Evolutionary conservation across 768 basidiomycete genomes (phyloP).

Genomic region (Pholiota microspora): DNA sequence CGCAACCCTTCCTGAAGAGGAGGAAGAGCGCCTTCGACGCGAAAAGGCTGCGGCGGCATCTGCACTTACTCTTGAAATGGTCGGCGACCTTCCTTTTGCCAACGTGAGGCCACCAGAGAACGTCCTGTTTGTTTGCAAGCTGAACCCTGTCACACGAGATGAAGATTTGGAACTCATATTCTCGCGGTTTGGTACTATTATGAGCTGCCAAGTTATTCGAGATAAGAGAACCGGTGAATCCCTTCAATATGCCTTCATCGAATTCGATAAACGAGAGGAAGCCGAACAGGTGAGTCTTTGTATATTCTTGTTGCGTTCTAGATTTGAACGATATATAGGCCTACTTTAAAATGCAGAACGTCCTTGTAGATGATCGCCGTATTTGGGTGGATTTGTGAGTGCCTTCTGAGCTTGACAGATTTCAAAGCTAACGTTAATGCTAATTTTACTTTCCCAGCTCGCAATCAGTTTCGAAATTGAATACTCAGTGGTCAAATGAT

Average conservation of each 20-base stretch:
- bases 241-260: slow-evolving; percentile 97
- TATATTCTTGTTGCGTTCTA: background rate
- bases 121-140: slow-evolving; percentile 97
- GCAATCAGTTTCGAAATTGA: slow-evolving; percentile 90
- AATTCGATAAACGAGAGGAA: slow-evolving; percentile 91
- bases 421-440: slow-evolving; percentile 15
- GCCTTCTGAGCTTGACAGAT: slow-evolving; percentile 1
- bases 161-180: slow-evolving; percentile 98
- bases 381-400: slow-evolving; percentile 99
- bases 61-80: slow-evolving; percentile 98
- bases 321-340: slow-evolving; percentile 47
- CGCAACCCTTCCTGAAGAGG: slow-evolving; percentile 79
- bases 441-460: slow-evolving; percentile 45
- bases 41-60: slow-evolving; percentile 89
- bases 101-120: slow-evolving; percentile 98
- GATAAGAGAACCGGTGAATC: slow-evolving; percentile 97
- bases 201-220: slow-evolving; percentile 96
- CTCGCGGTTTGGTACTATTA: slow-evolving; percentile 90
- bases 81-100: slow-evolving; percentile 97
- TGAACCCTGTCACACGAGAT: slow-evolving; percentile 92
- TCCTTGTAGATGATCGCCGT: slow-evolving; percentile 92
- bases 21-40: slow-evolving; percentile 77
- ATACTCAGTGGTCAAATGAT: slow-evolving; percentile 80
- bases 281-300: slow-evolving; percentile 77
- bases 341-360: slow-evolving; percentile 99